Evolutionary conservation across 2,329 filamentous ascomycete genomes (phyloP), one percentile per base, ranked within the genome.

Genomic region (Cercospora beticola): DNA sequence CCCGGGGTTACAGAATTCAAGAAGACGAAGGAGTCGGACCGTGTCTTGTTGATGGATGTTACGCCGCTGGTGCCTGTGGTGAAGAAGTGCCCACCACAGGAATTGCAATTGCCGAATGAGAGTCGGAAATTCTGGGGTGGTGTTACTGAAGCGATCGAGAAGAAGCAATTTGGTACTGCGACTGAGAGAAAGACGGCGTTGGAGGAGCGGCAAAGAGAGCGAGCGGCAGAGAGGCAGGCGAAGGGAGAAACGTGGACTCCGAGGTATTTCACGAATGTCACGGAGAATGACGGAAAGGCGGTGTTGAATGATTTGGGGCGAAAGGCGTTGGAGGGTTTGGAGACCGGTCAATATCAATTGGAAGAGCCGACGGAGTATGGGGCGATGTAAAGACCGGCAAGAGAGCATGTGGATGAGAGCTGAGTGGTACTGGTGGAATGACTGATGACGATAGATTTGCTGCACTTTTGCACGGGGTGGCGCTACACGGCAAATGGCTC

Each of bases 101-200:
- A 93, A 54, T 80, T 88, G 68, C 95, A 98, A 79, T 87, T 97
- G 1, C 87, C 91, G 65, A 95, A 99, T 79, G 95, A 99, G 81
- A 96, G 92, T 1, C 87, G 95, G 72, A 89, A 87, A 67, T 91
- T 97, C 78, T 99, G 95, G 95, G 86, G 88, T 36, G 88, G 87
- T 26, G 94, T 99, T 56, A 98, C 95, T 18, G 86, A 92, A 63
- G 93, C 94, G 40, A 98, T 99, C 76, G 80, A 87, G 23, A 83
- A 88, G 70, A 96, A 94, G 81, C 92, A 97, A 78, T 99, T 89
- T 80, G 87, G 86, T 52, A 89, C 91, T 72, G 95, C 95, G 7
- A 99, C 95, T 23, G 88, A 87, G 21, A 83, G 95, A 70, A 99
- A 99, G 83, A 88, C 93, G 69, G 93, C 97, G 75, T 87, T 99